Percentiles rank a stretch among this genome's conserved stretches.
phyloP scores from a whole-genome alignment of 192 early-diverging fungal species.

The Mortierella hygrophila region DNA sequence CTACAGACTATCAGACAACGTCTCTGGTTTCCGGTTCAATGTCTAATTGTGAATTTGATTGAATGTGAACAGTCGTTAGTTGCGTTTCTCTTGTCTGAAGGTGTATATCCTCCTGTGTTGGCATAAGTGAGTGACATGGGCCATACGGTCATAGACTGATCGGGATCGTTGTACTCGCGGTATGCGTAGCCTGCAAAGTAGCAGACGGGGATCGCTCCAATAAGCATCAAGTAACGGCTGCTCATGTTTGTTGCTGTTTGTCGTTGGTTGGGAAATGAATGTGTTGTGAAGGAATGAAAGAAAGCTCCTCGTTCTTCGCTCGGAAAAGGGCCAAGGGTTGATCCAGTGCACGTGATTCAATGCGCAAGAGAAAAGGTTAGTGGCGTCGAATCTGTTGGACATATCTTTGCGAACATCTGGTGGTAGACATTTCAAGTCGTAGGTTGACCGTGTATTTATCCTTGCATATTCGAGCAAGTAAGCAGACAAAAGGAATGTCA shows the following conservation, averaged over 20 bases:
- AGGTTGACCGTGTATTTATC: too few species aligned
- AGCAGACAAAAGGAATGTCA: too few species aligned
- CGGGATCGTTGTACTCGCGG: conserved; percentile 40
- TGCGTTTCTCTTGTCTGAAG: neutral
- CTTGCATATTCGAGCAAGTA: too few species aligned
- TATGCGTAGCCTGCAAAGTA: conserved; percentile 53
- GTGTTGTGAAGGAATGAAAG: neutral
- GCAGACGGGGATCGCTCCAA: conserved; percentile 40
- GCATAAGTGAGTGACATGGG: neutral
- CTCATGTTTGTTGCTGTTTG: conserved; percentile 16
- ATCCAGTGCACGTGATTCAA: too few species aligned
- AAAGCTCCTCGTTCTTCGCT: neutral
- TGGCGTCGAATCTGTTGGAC: too few species aligned
- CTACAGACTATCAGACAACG: conserved; percentile 42
- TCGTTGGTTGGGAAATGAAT: neutral
- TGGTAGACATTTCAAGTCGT: too few species aligned
- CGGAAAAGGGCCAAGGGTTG: too few species aligned
- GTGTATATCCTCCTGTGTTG: neutral
- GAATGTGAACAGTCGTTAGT: neutral
- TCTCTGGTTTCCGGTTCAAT: conserved; percentile 38
- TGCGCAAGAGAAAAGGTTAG: too few species aligned
- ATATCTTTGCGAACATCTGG: too few species aligned
- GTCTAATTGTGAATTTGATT: neutral
- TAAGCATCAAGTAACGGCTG: conserved; percentile 35
- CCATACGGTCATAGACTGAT: conserved; percentile 29